Evolutionary conservation across 2,329 filamentous ascomycete genomes (phyloP).

Genomic region (Monosporascus sp.): DNA sequence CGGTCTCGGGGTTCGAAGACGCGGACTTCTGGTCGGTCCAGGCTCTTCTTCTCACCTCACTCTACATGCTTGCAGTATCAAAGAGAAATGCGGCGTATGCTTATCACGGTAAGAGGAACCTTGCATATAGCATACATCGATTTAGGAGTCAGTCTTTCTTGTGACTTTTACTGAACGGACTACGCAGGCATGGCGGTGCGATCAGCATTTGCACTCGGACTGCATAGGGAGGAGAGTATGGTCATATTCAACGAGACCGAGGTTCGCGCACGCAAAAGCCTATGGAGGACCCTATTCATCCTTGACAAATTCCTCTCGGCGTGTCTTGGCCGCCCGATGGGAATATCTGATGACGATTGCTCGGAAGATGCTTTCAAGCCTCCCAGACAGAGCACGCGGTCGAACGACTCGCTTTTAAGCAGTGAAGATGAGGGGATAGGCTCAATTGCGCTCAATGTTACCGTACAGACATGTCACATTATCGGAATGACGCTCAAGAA

Average conservation of each 20-base stretch:
- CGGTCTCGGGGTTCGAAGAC: conserved; percentile 50
- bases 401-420: conserved; percentile 6
- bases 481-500: conserved; percentile 55
- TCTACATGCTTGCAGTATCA: conserved; percentile 59
- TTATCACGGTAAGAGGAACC: conserved; percentile 46
- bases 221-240: conserved; percentile 58
- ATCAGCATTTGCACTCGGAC: conserved; percentile 56
- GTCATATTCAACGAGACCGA: conserved; percentile 45
- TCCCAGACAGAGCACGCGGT: conserved; percentile 4
- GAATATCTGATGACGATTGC: conserved; percentile 60
- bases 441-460: conserved; percentile 42
- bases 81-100: conserved; percentile 60
- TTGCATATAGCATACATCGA: background rate
- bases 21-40: conserved; percentile 63
- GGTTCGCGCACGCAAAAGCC: conserved; percentile 45
- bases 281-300: conserved; percentile 62
- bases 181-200: conserved; percentile 56
- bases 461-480: conserved; percentile 52
- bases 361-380: conserved; percentile 41
- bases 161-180: conserved; percentile 6
- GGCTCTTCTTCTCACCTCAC: conserved; percentile 56
- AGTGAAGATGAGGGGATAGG: conserved; percentile 19
- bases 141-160: background rate
- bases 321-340: conserved; percentile 56
- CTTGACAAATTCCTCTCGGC: conserved; percentile 60